Conservation (phyloP, 148 eudicot genomes). For the Cornus controversa region DNA sequence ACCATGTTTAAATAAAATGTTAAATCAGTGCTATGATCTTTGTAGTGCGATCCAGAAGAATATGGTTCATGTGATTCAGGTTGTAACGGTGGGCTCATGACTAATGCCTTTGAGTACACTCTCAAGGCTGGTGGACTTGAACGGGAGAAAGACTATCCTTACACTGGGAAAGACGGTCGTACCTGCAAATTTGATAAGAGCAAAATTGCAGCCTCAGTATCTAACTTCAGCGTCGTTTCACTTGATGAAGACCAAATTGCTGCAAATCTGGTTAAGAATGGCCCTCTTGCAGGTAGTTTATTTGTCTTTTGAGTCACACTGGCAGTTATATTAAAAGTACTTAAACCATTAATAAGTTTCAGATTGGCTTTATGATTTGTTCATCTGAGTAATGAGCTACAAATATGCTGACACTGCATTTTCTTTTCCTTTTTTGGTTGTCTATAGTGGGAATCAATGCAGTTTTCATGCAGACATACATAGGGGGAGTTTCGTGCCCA, state of each 20-base stretch:
- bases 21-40: neutral
- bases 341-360: neutral
- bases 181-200: slow-evolving; percentile 64
- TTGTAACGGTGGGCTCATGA: slow-evolving; percentile 82
- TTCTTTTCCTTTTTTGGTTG: neutral
- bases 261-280: slow-evolving; percentile 76
- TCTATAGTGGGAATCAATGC: slow-evolving; percentile 79
- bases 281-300: slow-evolving; percentile 84
- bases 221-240: slow-evolving; percentile 73
- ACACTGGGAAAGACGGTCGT: slow-evolving; percentile 56
- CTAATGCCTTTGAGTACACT: slow-evolving; percentile 70
- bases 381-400: neutral
- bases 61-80: slow-evolving; percentile 62
- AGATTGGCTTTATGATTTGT: neutral
- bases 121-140: slow-evolving; percentile 74
- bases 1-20: neutral
- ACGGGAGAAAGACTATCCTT: slow-evolving; percentile 69
- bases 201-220: slow-evolving; percentile 68
- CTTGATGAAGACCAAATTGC: slow-evolving; percentile 77
- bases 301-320: neutral
- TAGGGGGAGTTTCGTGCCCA: slow-evolving; percentile 80
- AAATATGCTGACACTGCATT: neutral
- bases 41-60: slow-evolving; percentile 85
- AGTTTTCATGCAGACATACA: slow-evolving; percentile 75
- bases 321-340: neutral